phyloP scores from a whole-genome alignment of 2,329 filamentous ascomycete genomes.

The Chalara sp. region DNA sequence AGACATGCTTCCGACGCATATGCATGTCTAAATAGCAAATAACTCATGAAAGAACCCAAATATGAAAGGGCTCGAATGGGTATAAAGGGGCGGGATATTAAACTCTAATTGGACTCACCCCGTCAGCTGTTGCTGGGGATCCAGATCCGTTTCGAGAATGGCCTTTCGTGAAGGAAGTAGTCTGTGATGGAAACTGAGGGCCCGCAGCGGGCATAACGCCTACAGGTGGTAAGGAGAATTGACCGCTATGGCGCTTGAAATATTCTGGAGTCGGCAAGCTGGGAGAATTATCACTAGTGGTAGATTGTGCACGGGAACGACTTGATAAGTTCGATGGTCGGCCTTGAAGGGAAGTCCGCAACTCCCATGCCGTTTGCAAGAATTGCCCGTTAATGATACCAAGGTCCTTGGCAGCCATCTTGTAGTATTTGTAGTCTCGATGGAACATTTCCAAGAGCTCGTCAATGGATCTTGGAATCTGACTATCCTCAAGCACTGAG shows the following conservation, averaged over 20 bases:
- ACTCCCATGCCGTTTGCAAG: conserved; percentile 24
- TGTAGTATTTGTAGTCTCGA: conserved; percentile 69
- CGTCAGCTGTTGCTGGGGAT: conserved; percentile 49
- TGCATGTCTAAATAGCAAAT: no score
- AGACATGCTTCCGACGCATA: no score
- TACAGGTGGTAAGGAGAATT: conserved; percentile 55
- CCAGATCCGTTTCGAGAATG: conserved; percentile 51
- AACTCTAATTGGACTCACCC: background rate
- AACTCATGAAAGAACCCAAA: no score
- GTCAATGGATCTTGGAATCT: conserved; percentile 57
- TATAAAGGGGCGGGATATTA: no score
- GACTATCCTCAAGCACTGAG: conserved; percentile 60
- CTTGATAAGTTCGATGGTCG: conserved; percentile 24
- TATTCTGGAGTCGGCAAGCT: conserved; percentile 61
- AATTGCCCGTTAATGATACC: conserved; percentile 72
- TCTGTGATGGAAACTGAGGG: conserved; percentile 48
- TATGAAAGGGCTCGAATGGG: no score
- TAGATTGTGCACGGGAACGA: conserved; percentile 51
- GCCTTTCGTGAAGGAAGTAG: conserved; percentile 39
- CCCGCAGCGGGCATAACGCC: conserved; percentile 37
- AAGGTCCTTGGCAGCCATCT: conserved; percentile 64
- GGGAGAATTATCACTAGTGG: conserved; percentile 57
- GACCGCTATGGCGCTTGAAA: conserved; percentile 56
- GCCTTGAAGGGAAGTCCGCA: conserved; percentile 26
- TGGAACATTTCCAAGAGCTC: conserved; percentile 75